Conservation (phyloP, 176 grass and related monocot genomes). For the Cocos nucifera region DNA sequence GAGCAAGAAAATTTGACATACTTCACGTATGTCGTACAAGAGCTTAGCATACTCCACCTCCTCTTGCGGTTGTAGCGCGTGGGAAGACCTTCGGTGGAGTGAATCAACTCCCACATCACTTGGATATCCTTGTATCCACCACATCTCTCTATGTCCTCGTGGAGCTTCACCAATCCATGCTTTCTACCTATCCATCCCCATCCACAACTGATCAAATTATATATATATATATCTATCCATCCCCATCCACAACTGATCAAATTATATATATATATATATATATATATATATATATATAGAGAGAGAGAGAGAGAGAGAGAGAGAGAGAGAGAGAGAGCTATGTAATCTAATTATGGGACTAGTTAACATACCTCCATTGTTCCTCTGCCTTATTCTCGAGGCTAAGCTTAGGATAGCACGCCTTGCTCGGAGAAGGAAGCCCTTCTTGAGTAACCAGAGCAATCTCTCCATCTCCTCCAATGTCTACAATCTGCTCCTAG, state of each 20-base stretch:
- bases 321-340: too few relatives aligned
- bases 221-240: background rate
- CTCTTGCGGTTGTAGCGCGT: too few relatives aligned
- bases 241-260: too few relatives aligned
- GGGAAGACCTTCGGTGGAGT: background rate
- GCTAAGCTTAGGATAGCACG: background rate
- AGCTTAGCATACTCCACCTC: too few relatives aligned
- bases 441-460: background rate
- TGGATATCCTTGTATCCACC: constrained; percentile 1
- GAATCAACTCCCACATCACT: constrained; percentile 4
- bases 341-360: too few relatives aligned
- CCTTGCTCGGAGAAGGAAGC: background rate
- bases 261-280: background rate
- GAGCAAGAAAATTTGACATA: too few relatives aligned
- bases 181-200: background rate
- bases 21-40: too few relatives aligned
- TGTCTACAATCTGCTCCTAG: background rate
- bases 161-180: constrained; percentile 6
- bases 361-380: too few relatives aligned
- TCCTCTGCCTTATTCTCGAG: background rate
- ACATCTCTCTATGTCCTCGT: background rate
- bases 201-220: background rate
- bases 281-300: too few relatives aligned
- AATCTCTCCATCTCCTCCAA: background rate
- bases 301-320: too few relatives aligned